Conservation (phyloP, 176 grass and related monocot genomes). For the Aegilops tauschii region DNA sequence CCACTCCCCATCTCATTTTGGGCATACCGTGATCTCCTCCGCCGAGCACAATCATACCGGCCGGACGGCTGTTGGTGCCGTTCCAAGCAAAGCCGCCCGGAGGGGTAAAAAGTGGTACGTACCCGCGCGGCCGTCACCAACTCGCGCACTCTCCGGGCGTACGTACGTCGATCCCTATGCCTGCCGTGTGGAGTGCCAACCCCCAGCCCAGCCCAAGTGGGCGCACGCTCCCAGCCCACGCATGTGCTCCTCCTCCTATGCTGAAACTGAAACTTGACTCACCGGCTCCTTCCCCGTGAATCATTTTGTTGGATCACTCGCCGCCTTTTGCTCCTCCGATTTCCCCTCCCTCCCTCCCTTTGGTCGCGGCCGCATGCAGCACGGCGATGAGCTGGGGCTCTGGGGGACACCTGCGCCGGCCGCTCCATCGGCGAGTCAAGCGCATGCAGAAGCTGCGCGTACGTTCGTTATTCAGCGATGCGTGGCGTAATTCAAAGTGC, state of each 20-base stretch:
- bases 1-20: background rate
- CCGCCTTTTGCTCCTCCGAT: background rate
- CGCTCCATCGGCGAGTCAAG: background rate
- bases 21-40: background rate
- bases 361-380: background rate
- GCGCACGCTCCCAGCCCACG: background rate
- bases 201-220: background rate
- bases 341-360: background rate
- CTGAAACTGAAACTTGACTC: background rate
- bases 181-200: background rate
- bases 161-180: background rate
- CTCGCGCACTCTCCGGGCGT: background rate
- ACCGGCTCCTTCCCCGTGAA: too few species aligned
- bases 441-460: background rate
- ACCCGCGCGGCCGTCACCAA: background rate
- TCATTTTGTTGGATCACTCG: too few species aligned
- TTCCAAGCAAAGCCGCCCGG: background rate
- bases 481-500: background rate
- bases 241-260: background rate
- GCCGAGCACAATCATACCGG: conserved; percentile 8
- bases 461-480: background rate
- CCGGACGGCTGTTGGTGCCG: background rate
- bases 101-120: background rate
- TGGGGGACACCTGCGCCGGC: background rate
- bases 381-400: background rate